These are phyloP conservation scores for Tilletia horrida DNA, from an alignment of 1,284 basidiomycete genomes.

Conservation along the genomic window DNA sequence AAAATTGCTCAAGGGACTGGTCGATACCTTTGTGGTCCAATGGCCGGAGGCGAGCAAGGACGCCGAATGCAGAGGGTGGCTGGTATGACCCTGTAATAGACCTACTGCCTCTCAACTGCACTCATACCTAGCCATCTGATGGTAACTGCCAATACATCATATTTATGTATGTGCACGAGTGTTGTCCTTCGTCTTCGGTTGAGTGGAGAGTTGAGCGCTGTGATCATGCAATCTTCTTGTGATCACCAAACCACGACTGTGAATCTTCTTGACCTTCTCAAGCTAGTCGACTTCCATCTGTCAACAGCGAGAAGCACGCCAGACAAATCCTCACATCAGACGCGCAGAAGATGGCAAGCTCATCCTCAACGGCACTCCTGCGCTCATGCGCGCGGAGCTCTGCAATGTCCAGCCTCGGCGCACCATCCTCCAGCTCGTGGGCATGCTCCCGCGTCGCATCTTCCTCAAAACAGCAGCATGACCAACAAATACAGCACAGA, in stretches of 20 bases:
- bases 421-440: neutral
- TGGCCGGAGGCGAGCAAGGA: conserved; percentile 2
- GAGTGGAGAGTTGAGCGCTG: too few species aligned
- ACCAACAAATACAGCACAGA: conserved; percentile 1
- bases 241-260: too few species aligned
- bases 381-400: neutral
- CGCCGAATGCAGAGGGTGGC: conserved; percentile 14
- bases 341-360: neutral
- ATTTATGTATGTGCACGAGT: too few species aligned
- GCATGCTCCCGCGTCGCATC: neutral
- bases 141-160: too few species aligned
- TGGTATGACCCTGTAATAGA: neutral
- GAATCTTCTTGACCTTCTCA: too few species aligned
- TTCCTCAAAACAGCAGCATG: neutral
- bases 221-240: too few species aligned
- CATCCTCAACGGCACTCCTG: neutral
- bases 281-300: neutral
- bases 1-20: conserved; percentile 62
- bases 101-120: neutral
- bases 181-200: too few species aligned
- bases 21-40: conserved; percentile 15
- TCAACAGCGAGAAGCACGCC: neutral
- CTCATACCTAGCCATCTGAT: too few species aligned
- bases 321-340: too few species aligned
- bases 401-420: too few species aligned